Evolutionary conservation across 1,284 basidiomycete genomes (phyloP), one percentile per base, ranked within the genome.

Genomic region (Cryptococcus depauperatus): DNA sequence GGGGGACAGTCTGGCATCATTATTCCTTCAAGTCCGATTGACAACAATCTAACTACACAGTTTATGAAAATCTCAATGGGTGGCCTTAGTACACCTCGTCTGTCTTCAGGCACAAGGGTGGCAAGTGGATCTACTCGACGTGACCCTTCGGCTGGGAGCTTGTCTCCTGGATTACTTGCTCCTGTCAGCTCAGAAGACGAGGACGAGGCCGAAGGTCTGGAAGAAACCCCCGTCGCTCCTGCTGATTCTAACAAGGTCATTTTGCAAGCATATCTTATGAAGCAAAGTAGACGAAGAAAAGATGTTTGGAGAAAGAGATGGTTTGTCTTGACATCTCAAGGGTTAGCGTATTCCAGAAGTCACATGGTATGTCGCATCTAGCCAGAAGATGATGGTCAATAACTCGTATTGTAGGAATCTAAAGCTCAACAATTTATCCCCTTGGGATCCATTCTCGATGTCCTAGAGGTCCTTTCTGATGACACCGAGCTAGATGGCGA

Each of bases 261-360:
- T 25, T 64, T 91, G 4, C 80, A 83, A 25, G 91, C 91, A 2
- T 99, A 98, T 68, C 74, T 98, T 50, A 93, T 95, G 86, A 98
- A 98, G 68, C 52, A 59, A 44, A 61, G 59, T 37, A 91, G 91
- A 67, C 90, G 90, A 35, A 82, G 82, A 41, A 80, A 92, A 58
- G 84, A 88, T 59, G 86, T 82, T 50, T 99, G 95, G 95, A 77
- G 90, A 48, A 98, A 99, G 72, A 75, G 89, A 35, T 92, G 86
- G 85, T 92, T 92, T 61, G 80, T 85, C 45, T 74, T 93, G 22
- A 87, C 83, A 26, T 79, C 79, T 27, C 84, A 87, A 60, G 85
- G 81, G 59, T 72, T 93, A 46, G 73, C 85, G 18, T 93, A 93
- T 71, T 83, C 80, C 16, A 81, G 81, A 43, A 86, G 82, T 64